These are phyloP conservation scores for Fraxinus pennsylvanica DNA, from an alignment of 257 asterid genomes.

Conservation along the genomic window DNA sequence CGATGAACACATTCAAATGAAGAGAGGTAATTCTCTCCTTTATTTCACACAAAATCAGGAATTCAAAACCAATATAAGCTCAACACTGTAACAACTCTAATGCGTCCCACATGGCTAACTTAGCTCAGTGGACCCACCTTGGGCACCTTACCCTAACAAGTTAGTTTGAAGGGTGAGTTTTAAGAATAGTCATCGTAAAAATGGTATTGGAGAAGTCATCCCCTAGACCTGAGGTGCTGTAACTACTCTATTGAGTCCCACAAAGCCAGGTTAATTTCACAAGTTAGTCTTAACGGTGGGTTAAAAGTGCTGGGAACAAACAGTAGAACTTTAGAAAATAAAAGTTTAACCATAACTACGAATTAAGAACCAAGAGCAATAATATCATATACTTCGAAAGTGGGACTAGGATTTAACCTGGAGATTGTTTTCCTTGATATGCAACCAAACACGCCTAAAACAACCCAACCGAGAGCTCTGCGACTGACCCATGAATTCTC, in stretches of 20 bases:
- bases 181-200: background rate
- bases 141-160: background rate
- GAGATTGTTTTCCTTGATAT: conserved; percentile 81
- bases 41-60: background rate
- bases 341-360: background rate
- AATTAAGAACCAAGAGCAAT: background rate
- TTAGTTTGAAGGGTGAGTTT: no score
- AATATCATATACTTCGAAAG: background rate
- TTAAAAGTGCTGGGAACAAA: background rate
- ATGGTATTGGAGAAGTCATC: background rate
- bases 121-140: background rate
- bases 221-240: background rate
- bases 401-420: conserved; percentile 49
- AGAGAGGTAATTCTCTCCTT: background rate
- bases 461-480: conserved; percentile 85
- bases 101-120: background rate
- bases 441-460: conserved; percentile 80
- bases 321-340: background rate
- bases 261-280: no score
- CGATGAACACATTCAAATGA: background rate
- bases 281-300: no score
- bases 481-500: conserved; percentile 95
- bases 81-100: background rate
- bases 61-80: background rate
- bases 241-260: no score